Evolutionary conservation across 2,329 filamentous ascomycete species (phyloP), one percentile per base, ranked within the genome.

Genomic region (Huntiella moniliformis): DNA sequence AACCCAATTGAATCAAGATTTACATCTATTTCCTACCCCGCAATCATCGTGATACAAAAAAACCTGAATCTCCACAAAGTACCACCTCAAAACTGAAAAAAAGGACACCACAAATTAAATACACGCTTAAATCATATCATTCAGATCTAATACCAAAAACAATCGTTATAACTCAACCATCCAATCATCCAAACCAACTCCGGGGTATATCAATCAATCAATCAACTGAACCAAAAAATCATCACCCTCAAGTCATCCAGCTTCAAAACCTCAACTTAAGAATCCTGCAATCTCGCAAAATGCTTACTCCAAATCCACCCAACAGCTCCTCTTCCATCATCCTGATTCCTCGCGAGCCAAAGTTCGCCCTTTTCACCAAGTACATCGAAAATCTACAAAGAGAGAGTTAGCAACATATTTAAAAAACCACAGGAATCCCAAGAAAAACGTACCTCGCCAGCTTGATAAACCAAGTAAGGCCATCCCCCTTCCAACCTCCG

Each of bases 231-330:
- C 33, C 41, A 47, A 34, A 42, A 41, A 15, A 32, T 31, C 18
- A 13, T n/a, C n/a, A 42, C 10, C 42, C 32, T 39, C 10, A 28
- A 10, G 22, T 8, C n/a, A 34, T 34, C 32, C 32, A 34, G 12
- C 6, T 6, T 34, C 6, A 12, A 13, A 18, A 17, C 18, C 13
- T 2, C 28, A 17, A 13, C 11, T 43, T 59, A 67, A 46, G 63
- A 62, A 56, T 75, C 73, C 42, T 71, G 72, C 52, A 77, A 57
- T 57, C 73, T 75, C 45, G 81, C 81, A 67, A 98, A 98, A 64
- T 98, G 91, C 61, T 95, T 95, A 56, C 87, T 93, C 91, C 91
- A 98, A 56, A 98, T 94, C 91, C 91, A 98, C 44, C 91, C 91
- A 32, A 96, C 78, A 52, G 77, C 71, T 52, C 81, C 73, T 8